Base-by-base conservation (phyloP, 2,329 filamentous ascomycete genomes). In the Ophiostoma sp. region DNA sequence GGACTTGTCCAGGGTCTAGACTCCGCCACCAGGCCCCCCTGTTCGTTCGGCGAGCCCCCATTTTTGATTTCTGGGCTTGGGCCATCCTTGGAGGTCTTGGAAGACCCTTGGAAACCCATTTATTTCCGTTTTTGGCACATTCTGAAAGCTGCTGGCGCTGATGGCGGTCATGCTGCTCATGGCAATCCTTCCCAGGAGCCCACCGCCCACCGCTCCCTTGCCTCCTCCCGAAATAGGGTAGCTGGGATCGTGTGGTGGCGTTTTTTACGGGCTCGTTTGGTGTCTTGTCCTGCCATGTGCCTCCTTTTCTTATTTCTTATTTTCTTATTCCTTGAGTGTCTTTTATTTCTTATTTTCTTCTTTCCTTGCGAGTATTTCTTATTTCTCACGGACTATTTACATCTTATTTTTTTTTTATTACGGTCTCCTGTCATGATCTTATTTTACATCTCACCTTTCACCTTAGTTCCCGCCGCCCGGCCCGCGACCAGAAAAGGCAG, bases 1-100 rank as follows among this genome's bases (percentile, higher is more conserved):
- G 36, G 36, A 64, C 22, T 3, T 8, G 6, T 22, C 36, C 61
- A 42, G 36, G 36, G 61, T 45, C 39, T 45, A 42, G 61, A 64
- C 61, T 64, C 61, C 61, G 61, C 61, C 61, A 19, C 61, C 36
- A 45, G 31, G 57, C 6, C 57, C 61, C 61, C 61, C 12, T 64
- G 61, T 45, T 36, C 33, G 19, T 45, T 64, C 36, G 36, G 61
- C 11, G 36, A 64, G 61, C 61, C 61, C 61, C 36, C 22, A 52
- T 52, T 52, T 52, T 52, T 25, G n/a, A 52, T 52, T 52, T 52
- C 39, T 42, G 39, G 39, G 39, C 36, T 39, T 5, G 36, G 36
- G 36, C 36, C 36, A 39, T 39, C 36, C 36, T 39, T 39, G 36
- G 36, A 39, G 36, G 9, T n/a, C 36, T 39, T 39, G 36, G 36